Percentiles rank a stretch among this genome's conserved stretches.
Conservation (phyloP, 2,329 filamentous ascomycete genomes). For the Chrysoporthe cubensis region DNA sequence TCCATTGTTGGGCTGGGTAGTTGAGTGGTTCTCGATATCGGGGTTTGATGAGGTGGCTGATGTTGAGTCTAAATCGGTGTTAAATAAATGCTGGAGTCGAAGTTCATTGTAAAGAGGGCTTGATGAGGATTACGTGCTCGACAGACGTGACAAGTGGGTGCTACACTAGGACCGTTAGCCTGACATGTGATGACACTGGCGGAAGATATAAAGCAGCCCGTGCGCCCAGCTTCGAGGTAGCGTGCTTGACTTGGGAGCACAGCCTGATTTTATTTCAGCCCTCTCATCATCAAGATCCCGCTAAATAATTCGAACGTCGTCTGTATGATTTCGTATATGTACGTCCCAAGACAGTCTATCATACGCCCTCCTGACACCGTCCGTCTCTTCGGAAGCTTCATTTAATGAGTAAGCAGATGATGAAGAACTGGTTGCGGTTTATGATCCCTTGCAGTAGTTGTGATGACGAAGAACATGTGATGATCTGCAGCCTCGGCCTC, state of each 20-base stretch:
- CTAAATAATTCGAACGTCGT: not conserved
- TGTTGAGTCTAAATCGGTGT: not conserved
- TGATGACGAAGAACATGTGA: not conserved
- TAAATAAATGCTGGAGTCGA: not conserved
- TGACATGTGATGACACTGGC: no score
- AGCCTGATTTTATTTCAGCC: no score
- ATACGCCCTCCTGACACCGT: not conserved
- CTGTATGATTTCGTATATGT: not conserved
- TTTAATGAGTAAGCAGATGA: not conserved
- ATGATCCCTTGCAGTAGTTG: not conserved
- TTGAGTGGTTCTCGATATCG: not conserved
- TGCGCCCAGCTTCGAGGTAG: no score
- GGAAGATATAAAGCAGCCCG: no score
- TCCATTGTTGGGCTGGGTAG: not conserved
- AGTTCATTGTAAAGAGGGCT: not conserved
- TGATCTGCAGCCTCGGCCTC: not conserved
- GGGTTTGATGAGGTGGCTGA: not conserved
- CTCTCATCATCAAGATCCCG: no score
- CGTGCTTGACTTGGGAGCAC: no score
- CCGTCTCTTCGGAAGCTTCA: not conserved
- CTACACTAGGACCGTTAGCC: no score
- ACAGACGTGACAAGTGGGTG: not conserved
- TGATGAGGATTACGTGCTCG: not conserved
- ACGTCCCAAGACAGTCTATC: not conserved
- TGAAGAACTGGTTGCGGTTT: not conserved